Evolutionary conservation across 768 basidiomycete species (phyloP).

Genomic region (Boletus bicolor): DNA sequence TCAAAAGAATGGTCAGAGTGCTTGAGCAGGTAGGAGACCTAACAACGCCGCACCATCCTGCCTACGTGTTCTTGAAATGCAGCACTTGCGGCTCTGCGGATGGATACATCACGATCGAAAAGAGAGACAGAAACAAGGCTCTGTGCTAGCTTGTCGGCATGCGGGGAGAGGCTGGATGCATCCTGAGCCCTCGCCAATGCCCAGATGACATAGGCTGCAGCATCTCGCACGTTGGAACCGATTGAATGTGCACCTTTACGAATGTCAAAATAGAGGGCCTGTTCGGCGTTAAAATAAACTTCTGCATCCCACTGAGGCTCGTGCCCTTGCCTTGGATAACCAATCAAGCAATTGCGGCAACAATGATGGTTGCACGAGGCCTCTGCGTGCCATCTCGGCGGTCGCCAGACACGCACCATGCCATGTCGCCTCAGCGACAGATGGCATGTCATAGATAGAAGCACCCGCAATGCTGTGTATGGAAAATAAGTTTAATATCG

Average conservation of each 20-base stretch:
- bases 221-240: constrained; percentile 92
- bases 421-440: constrained; percentile 85
- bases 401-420: constrained; percentile 92
- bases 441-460: constrained; percentile 65
- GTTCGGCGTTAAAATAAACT: constrained; percentile 12
- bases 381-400: constrained; percentile 88
- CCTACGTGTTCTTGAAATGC: constrained; percentile 98
- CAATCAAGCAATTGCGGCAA: constrained; percentile 70
- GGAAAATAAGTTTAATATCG: constrained; percentile 69
- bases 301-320: constrained; percentile 6
- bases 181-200: constrained; percentile 82
- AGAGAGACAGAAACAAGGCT: constrained; percentile 75
- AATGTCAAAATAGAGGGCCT: constrained; percentile 93
- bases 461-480: constrained; percentile 68
- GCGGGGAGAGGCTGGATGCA: constrained; percentile 51
- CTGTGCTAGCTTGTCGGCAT: constrained; percentile 64
- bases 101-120: constrained; percentile 92
- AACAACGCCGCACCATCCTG: constrained; percentile 61
- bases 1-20: constrained; percentile 16
- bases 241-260: constrained; percentile 91
- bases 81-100: constrained; percentile 93
- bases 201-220: constrained; percentile 94
- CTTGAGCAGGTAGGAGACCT: constrained; percentile 1
- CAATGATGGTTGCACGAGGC: constrained; percentile 56
- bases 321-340: constrained; percentile 65